Percentiles rank a stretch among this genome's conserved stretches.
phyloP scores from a whole-genome alignment of 129 eudicot species.

The Lactuca sativa region DNA sequence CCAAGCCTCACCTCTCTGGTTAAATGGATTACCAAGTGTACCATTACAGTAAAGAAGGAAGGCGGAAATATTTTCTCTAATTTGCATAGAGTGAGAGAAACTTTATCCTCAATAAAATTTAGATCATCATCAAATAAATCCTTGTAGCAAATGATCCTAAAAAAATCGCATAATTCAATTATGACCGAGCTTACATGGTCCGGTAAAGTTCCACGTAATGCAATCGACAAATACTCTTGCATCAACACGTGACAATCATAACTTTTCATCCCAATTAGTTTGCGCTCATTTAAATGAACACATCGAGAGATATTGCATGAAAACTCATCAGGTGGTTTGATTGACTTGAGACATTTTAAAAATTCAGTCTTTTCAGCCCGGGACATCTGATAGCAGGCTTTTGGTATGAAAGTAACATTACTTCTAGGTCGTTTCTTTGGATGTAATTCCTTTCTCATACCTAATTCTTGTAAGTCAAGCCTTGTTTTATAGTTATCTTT shows the following conservation, averaged over 20 bases:
- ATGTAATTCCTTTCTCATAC: too few relatives aligned
- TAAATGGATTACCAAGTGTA: background rate
- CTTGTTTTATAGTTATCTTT: too few relatives aligned
- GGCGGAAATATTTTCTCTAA: background rate
- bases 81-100: too few relatives aligned
- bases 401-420: too few relatives aligned
- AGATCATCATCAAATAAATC: too few relatives aligned
- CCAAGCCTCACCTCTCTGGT: background rate
- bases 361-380: background rate
- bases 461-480: too few relatives aligned
- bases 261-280: background rate
- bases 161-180: background rate
- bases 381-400: background rate
- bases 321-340: background rate
- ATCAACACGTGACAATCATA: background rate
- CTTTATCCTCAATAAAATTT: too few relatives aligned
- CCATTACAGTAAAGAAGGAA: background rate
- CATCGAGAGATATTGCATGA: background rate
- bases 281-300: background rate
- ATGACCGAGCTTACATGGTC: background rate
- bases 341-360: background rate
- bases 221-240: background rate
- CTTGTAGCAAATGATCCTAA: too few relatives aligned
- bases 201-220: background rate
- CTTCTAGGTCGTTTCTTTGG: too few relatives aligned